Evolutionary conservation across 2,329 filamentous ascomycete species (phyloP), one percentile per base, ranked within the genome.

Genomic region (Apiospora phragmitis): DNA sequence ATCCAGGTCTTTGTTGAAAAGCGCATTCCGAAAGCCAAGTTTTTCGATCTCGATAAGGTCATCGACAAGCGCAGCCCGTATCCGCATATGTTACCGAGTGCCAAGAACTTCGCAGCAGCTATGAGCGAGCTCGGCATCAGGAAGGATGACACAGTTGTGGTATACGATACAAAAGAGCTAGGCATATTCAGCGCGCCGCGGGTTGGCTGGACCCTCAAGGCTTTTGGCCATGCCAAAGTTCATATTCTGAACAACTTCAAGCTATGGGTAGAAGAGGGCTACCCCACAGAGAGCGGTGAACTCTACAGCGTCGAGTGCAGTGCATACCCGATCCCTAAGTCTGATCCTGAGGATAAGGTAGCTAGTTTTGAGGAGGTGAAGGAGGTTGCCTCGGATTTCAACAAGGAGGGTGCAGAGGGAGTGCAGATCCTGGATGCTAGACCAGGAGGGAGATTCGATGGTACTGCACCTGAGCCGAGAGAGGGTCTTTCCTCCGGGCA

Each of bases 231-330:
- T 80, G 85, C 90, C 62, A 92, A 90, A 73, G 95, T 99, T 18
- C 94, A 98, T 80, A 83, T 99, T 24, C 84, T 99, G 70, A 97
- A 99, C 84, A 99, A 99, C 84, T 99, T 98, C 84, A 93, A 92
- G 80, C 83, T 93, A n/a, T 99, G 95, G 94, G 91, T 95, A 1
- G 92, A 95, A 43, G 87, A 97, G 78, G 94, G 93, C 1, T 89
- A 91, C 74, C 93, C 94, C 0, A 92, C 91, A 0, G 94, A 97
- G 83, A 90, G 90, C n/a, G 95, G 95, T 68, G 84, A 93, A 80
- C 82, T 93, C 68, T 91, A 90, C 81, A 89, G 84, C 70, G 88
- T 92, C 62, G 90, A 92, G 77, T 91, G 89, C 78, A 89, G 87
- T 72, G 83, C 86, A 0, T 92, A 92, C 72, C 89, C 88, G 2